phyloP scores from a whole-genome alignment of 306 rosid genomes.

The Vigna angularis region DNA sequence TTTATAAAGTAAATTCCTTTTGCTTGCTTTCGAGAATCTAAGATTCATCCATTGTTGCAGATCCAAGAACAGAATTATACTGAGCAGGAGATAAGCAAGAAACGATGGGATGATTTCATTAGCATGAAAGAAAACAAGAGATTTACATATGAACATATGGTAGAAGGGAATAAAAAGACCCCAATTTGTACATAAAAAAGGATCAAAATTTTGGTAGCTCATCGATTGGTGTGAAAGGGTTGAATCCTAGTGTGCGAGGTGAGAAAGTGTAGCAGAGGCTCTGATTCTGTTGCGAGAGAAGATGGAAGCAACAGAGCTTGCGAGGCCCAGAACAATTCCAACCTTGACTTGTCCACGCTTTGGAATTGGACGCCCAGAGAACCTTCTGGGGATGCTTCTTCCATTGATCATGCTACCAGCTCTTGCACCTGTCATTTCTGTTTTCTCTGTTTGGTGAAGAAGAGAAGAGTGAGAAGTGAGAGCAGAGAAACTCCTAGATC shows the following conservation, averaged over 20 bases:
- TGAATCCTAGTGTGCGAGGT: conserved; percentile 11
- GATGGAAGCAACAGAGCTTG: conserved; percentile 71
- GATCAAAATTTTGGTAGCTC: conserved; percentile 21
- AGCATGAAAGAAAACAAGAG: not conserved
- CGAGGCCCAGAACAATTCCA: conserved; percentile 66
- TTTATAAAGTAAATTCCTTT: not conserved
- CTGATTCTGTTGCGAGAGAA: conserved; percentile 48
- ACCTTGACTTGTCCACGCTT: conserved; percentile 75
- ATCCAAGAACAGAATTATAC: not conserved
- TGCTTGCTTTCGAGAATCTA: not conserved
- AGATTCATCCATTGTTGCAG: not conserved
- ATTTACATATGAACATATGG: conserved; percentile 31
- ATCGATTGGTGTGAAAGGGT: too few species aligned
- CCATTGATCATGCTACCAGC: conserved; percentile 44
- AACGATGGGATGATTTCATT: conserved; percentile 44
- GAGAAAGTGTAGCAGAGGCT: not conserved
- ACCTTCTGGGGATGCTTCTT: conserved; percentile 40
- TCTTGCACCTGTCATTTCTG: conserved; percentile 51
- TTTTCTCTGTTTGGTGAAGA: not conserved
- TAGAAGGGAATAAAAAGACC: not conserved
- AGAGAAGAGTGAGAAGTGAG: not conserved
- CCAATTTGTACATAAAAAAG: conserved; percentile 38
- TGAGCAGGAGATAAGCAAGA: not conserved
- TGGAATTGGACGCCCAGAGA: conserved; percentile 63
- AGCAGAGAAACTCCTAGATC: not conserved